Base-by-base conservation (phyloP, 805 yeast genomes). In the Suhomyces prunicola region DNA sequence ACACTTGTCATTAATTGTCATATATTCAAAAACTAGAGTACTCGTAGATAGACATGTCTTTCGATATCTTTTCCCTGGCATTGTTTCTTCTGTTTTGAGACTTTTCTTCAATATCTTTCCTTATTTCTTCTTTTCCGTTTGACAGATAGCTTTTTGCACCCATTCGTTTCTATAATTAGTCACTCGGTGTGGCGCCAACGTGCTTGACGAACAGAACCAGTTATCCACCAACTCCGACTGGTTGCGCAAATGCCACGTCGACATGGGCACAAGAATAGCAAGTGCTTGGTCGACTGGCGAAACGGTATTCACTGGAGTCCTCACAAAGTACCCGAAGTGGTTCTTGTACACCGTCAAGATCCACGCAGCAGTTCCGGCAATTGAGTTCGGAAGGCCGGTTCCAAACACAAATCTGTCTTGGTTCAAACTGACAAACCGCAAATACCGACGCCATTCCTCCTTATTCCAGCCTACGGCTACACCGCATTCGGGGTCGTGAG, bases 191-290 rank as follows among this genome's bases (percentile, higher is more conserved):
- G 42, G 24, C 24, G 42, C 22, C 42, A 39, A 39, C n/a, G 42
- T 39, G 9, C 42, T 17, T 1, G 42, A 47, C 2, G 49, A n/a
- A 24, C 44, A 29, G 44, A 31, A 36, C 49, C 49, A 47, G 12
- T 47, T 33, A 13, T 33, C 42, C 13, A 47, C 49, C n/a, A 33
- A 31, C 7, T 22, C 29, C 5, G 35, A 22, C 33, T 47, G 49
- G 49, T 47, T 35, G 36, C 39, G 42, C 17, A 47, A 36, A 24
- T 47, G 49, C 49, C 49, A 47, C 7, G 44, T 29, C 5, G 49
- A 35, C 49, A 47, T 47, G 12, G 49, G 49, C 24, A 47, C 44
- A 19, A 47, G 36, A n/a, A 47, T 33, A 24, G 49, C 44, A 6
- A 47, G 24, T 7, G 49, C 49, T 13, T 47, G 49, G 44, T 47